Conservation (phyloP, 768 basidiomycete genomes). For the Rhodotorula taiwanensis region DNA sequence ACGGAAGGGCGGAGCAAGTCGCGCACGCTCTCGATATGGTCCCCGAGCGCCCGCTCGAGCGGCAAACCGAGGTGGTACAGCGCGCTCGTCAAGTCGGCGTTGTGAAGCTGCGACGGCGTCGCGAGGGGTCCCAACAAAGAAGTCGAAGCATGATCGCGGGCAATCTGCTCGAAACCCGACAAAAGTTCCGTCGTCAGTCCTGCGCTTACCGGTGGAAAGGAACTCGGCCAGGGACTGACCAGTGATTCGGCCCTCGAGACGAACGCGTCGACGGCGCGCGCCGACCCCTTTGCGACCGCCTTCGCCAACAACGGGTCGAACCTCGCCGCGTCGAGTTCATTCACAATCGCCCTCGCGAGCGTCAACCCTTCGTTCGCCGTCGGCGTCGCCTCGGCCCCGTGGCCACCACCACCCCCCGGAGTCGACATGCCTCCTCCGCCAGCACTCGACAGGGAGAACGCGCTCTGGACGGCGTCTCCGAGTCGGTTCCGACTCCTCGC, state of each 20-base stretch:
- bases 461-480: slow-evolving; percentile 71
- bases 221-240: slow-evolving; percentile 50
- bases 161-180: slow-evolving; percentile 50
- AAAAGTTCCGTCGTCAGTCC: too few relatives aligned
- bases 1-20: slow-evolving; percentile 31
- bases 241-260: slow-evolving; percentile 59
- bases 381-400: slow-evolving; percentile 47
- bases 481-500: slow-evolving; percentile 73
- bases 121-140: slow-evolving; percentile 68
- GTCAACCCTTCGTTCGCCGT: slow-evolving; percentile 63
- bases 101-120: slow-evolving; percentile 68
- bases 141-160: slow-evolving; percentile 69
- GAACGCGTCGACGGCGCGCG: slow-evolving; percentile 63
- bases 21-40: slow-evolving; percentile 52
- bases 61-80: slow-evolving; percentile 69
- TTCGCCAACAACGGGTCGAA: slow-evolving; percentile 84
- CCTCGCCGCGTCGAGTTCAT: slow-evolving; percentile 85
- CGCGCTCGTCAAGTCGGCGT: slow-evolving; percentile 69
- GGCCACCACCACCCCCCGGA: slow-evolving; percentile 58
- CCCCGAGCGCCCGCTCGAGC: slow-evolving; percentile 59
- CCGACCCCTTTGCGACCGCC: slow-evolving; percentile 67
- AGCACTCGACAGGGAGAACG: slow-evolving; percentile 52
- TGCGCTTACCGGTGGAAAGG: too few relatives aligned
- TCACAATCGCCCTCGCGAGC: slow-evolving; percentile 68
- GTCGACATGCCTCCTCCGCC: slow-evolving; percentile 3